Base-by-base conservation (phyloP, 495 filamentous ascomycete genomes). In the Hyaloscypha variabilis region DNA sequence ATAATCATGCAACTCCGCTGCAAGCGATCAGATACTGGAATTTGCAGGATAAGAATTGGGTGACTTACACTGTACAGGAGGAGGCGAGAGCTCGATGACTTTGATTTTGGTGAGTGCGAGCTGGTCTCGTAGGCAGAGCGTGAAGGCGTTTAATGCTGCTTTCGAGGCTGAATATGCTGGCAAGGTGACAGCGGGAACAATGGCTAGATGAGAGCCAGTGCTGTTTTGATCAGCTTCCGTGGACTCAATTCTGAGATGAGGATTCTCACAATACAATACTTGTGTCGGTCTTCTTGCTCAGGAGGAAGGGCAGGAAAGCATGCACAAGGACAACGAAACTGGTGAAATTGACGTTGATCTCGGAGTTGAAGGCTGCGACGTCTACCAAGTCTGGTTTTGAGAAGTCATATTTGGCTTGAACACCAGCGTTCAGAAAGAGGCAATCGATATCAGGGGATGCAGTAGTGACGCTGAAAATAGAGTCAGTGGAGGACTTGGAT, bases 261-360 rank as follows among this genome's bases (percentile, higher is more conserved):
- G 11, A 8, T 25, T 36, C 58, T 50, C 28, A 67, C 58, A 56
- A 80, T 10, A 81, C 73, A 61, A 83, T 70, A 26, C 68, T 63
- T 8, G 42, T 67, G 2, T 79, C 58, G 6, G 70, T 72, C 13
- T 71, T 26, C 64, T 86, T 79, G 42, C 74, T 76, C 69, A 83
- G 77, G 8, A 89, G 75, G 64, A 82, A 80, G 0, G 86, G 83
- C 5, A 87, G 72, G 74, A 89, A 87, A 0, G 83, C 83, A 25
- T 84, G 78, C 6, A 82, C 82, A 3, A 90, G 75, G 53, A 79
- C 78, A 36, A 90, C 73, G 58, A 77, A 78, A 26, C 83, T 77
- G 26, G 79, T 78, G 69, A 87, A 89, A 73, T 90, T 89, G 19
- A 82, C 87, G 6, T 74, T 76, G 49, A 88, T 60, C 66, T 90